A percentile compares a stretch with the other conserved stretches of the same genome.
Conservation (phyloP, 495 filamentous ascomycete genomes). For the Penicillium robsamsonii region DNA sequence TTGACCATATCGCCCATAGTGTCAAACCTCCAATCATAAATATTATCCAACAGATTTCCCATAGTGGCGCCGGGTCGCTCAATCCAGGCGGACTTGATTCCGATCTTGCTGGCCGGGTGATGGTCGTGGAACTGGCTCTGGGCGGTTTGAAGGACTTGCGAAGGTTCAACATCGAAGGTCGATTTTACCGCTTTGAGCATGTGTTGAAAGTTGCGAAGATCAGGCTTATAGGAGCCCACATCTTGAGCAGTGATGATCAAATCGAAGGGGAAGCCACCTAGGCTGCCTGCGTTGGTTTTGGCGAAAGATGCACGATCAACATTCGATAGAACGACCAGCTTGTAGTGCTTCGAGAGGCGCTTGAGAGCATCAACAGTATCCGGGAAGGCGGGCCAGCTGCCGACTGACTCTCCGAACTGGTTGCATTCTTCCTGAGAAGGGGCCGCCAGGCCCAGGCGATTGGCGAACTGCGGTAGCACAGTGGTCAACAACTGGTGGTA, state of each 20-base stretch:
- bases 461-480: slow-evolving; percentile 48
- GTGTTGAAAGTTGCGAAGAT: slow-evolving; percentile 61
- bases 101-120: slow-evolving; percentile 58
- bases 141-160: slow-evolving; percentile 62
- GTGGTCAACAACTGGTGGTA: slow-evolving; percentile 58
- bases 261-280: slow-evolving; percentile 57
- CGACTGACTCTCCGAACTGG: slow-evolving; percentile 53
- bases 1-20: slow-evolving; percentile 67
- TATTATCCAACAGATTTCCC: slow-evolving; percentile 40
- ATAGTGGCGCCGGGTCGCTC: slow-evolving; percentile 44
- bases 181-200: slow-evolving; percentile 50
- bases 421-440: slow-evolving; percentile 30
- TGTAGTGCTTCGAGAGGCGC: slow-evolving; percentile 58
- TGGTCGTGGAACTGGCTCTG: slow-evolving; percentile 67
- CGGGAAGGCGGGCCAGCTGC: slow-evolving; percentile 61
- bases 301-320: slow-evolving; percentile 63
- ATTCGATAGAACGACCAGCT: slow-evolving; percentile 71
- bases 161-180: slow-evolving; percentile 52
- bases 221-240: slow-evolving; percentile 75
- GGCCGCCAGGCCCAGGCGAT: slow-evolving; percentile 36
- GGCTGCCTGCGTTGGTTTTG: slow-evolving; percentile 48
- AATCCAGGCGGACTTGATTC: slow-evolving; percentile 66
- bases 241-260: slow-evolving; percentile 71
- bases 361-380: slow-evolving; percentile 61
- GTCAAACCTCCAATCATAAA: slow-evolving; percentile 56